A percentile compares a stretch with the other conserved stretches of the same genome.
These are phyloP conservation scores for Astrocystis sublimbata DNA, from an alignment of 495 filamentous ascomycete genomes.

Conservation along the genomic window DNA sequence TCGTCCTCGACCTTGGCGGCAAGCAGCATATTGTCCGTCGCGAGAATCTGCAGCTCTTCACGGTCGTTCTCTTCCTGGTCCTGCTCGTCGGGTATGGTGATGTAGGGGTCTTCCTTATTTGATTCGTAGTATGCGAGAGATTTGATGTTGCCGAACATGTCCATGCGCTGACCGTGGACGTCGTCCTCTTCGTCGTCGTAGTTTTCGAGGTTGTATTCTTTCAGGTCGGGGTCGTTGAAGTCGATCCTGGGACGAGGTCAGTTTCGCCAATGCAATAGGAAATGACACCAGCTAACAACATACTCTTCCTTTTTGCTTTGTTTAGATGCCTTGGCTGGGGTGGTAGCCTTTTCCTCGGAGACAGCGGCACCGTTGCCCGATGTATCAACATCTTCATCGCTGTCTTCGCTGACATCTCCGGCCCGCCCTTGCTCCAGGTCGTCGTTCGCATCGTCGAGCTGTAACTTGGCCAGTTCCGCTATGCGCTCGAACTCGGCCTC, in stretches of 20 bases:
- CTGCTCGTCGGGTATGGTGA: slow-evolving; percentile 70
- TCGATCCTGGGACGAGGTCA: slow-evolving; percentile 36
- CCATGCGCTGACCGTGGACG: slow-evolving; percentile 66
- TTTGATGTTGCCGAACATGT: slow-evolving; percentile 94
- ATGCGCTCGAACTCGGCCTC: slow-evolving; percentile 93
- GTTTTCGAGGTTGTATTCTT: slow-evolving; percentile 92
- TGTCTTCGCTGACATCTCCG: slow-evolving; percentile 29
- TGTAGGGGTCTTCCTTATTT: slow-evolving; percentile 93
- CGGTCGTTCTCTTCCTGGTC: slow-evolving; percentile 85
- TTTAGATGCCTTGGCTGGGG: slow-evolving; percentile 23
- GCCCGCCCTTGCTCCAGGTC: slow-evolving; percentile 71
- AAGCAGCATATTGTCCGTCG: slow-evolving; percentile 87
- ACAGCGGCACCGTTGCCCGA: slow-evolving; percentile 20
- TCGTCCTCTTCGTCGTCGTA: slow-evolving; percentile 80
- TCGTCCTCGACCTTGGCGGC: slow-evolving; percentile 95
- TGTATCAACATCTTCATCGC: slow-evolving; percentile 32
- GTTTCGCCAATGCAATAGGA: neutral
- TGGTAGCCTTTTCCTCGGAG: slow-evolving; percentile 30
- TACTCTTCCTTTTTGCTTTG: slow-evolving; percentile 40
- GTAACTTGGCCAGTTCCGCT: slow-evolving; percentile 80
- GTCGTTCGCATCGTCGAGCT: slow-evolving; percentile 89
- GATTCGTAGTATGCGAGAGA: slow-evolving; percentile 90
- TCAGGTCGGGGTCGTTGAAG: slow-evolving; percentile 79
- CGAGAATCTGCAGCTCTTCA: slow-evolving; percentile 90
- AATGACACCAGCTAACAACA: slow-evolving; percentile 12